Evolutionary conservation across 176 grass and related monocot genomes (phyloP), one percentile per base, ranked within the genome.

Genomic region (Eleusine coracana): DNA sequence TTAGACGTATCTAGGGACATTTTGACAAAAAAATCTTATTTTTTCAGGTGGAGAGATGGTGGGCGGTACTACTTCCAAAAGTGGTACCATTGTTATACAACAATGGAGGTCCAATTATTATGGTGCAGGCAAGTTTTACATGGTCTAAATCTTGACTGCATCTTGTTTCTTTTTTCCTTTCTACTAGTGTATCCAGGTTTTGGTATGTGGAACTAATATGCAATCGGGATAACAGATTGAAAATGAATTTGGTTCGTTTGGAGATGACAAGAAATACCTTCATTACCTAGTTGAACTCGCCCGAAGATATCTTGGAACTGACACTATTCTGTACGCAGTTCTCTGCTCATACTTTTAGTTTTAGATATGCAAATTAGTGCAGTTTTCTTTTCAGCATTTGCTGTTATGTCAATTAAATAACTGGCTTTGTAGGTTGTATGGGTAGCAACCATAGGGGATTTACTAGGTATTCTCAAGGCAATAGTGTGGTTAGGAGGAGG

Each of bases 221-320:
- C 16, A 65, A 10, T n/a, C 44, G 51, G 12, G 69, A 73, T 93
- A 25, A 40, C 82, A 98, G 96, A 84, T 98, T 84, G 96, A 98
- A 89, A 98, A 98, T 82, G 96, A 98, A 89, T 98, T 91, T 90
- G 92, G 96, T 79, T 98, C 96, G 25, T 98, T 92, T 71, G 92
- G 96, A 68, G 74, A 94, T 71, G 96, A 98, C 80, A 98, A 95
- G 76, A 85, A 78, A 50, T 98, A 98, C 78, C 92, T 98, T 76
- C 88, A 86, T 80, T 50, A 84, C 91, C 88, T 98, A 65, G 89
- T 87, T 67, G 67, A 87, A 78, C 78, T 98, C 62, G 92, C 96
- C 50, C 95, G 92, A 84, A 88, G 76, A 76, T 88, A 95, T 79
- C 89, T 98, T 79, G 96, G 96, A 41, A 75, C 82, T 82, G 73